Conservation (phyloP, 2,329 filamentous ascomycete species). For the Pseudofabraea citricarpa region DNA sequence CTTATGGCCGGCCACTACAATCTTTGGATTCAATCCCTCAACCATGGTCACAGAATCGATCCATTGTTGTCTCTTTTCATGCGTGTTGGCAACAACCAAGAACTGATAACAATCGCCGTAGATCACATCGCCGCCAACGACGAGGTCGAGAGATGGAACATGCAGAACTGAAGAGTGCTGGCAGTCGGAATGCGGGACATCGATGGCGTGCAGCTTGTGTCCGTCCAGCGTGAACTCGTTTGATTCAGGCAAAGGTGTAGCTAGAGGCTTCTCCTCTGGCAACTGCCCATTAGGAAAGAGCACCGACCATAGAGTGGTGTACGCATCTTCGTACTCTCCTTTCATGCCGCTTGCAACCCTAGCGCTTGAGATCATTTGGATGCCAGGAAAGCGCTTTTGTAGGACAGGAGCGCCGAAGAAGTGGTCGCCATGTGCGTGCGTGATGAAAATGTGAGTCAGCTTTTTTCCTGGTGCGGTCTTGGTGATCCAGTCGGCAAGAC, state of each 20-base stretch:
- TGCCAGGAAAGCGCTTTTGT: constrained; percentile 24
- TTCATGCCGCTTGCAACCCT: constrained; percentile 18
- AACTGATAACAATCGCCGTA: constrained; percentile 33
- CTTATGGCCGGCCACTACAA: constrained; percentile 30
- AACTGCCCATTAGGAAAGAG: constrained; percentile 20
- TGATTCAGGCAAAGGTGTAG: constrained; percentile 9
- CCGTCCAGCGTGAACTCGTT: constrained; percentile 19
- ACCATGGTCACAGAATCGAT: constrained; percentile 28
- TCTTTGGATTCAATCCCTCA: constrained; percentile 25
- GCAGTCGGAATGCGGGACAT: constrained; percentile 19
- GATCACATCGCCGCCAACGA: constrained; percentile 33
- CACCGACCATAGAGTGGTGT: constrained; percentile 14
- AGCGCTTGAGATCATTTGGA: constrained; percentile 16
- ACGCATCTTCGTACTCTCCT: constrained; percentile 9
- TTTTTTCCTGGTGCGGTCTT: constrained; percentile 21
- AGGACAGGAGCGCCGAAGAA: constrained; percentile 31
- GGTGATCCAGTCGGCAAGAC: constrained; percentile 33
- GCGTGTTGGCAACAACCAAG: constrained; percentile 30
- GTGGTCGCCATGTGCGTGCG: constrained; percentile 38
- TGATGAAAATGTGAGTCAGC: constrained; percentile 34
- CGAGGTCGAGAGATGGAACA: constrained; percentile 30
- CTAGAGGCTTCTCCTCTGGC: constrained; percentile 10
- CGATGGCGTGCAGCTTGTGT: constrained; percentile 14
- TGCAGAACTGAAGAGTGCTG: constrained; percentile 30
- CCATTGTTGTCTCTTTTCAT: constrained; percentile 28